Evolutionary conservation across 768 basidiomycete species (phyloP).

Genomic region (Boletellus ananas): DNA sequence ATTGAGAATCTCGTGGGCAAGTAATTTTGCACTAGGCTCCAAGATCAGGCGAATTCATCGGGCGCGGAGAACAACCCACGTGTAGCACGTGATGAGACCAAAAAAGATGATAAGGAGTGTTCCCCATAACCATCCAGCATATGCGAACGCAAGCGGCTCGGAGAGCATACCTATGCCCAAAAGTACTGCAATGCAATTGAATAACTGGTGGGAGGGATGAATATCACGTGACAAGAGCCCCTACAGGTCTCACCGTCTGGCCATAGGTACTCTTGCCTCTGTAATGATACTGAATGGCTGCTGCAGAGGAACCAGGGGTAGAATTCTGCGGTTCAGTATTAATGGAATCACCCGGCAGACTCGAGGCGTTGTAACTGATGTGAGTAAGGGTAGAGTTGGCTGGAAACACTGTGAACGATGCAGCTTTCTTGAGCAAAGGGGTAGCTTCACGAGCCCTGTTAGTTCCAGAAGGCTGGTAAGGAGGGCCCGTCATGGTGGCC

Average conservation of each 20-base stretch:
- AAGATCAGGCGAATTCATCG: slow-evolving; percentile 2
- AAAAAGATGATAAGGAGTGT: slow-evolving; percentile 71
- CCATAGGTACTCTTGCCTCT: slow-evolving; percentile 67
- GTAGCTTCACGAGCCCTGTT: slow-evolving; percentile 24
- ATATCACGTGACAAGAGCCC: background rate
- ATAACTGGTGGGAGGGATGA: slow-evolving; percentile 49
- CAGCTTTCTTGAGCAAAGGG: slow-evolving; percentile 39
- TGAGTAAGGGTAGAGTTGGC: background rate
- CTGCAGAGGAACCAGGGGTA: background rate
- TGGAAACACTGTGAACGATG: slow-evolving; percentile 32
- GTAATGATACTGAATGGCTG: slow-evolving; percentile 24
- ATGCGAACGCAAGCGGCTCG: slow-evolving; percentile 87
- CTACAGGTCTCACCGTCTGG: slow-evolving; percentile 51
- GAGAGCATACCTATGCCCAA: slow-evolving; percentile 88
- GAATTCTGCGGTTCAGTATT: slow-evolving; percentile 1
- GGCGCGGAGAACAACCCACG: slow-evolving; percentile 47
- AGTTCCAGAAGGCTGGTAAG: background rate
- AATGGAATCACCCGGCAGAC: background rate
- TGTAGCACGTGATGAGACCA: slow-evolving; percentile 81
- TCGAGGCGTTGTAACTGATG: background rate
- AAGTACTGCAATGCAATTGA: slow-evolving; percentile 83
- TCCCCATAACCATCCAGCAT: slow-evolving; percentile 85
- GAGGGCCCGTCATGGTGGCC: slow-evolving; percentile 13
- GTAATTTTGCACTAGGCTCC: slow-evolving; percentile 70
- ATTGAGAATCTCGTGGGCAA: slow-evolving; percentile 68